Evolutionary conservation across 2,329 filamentous ascomycete species (phyloP).

Genomic region (Bimuria novae-zelandiae): DNA sequence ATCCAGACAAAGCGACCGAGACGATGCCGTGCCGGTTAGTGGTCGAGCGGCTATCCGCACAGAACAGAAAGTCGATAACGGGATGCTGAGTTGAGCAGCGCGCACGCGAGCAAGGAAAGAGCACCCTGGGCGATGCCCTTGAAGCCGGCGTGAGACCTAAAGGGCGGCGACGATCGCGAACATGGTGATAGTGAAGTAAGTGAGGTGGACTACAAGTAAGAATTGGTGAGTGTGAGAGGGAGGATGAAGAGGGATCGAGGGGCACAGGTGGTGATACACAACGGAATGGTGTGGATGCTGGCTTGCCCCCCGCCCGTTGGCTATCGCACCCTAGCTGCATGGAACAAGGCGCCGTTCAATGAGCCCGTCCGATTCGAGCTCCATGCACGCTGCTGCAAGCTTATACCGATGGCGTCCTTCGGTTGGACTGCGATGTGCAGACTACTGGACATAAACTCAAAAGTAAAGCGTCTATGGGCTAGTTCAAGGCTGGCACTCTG

Average conservation of each 20-base stretch:
- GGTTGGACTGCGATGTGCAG: slow-evolving; percentile 19
- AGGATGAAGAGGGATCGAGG: slow-evolving; percentile 20
- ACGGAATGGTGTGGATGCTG: slow-evolving; percentile 35
- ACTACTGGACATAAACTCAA: not conserved
- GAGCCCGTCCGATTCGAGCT: slow-evolving; percentile 28
- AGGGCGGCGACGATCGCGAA: slow-evolving; percentile 28
- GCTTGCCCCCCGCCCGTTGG: slow-evolving; percentile 36
- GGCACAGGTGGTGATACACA: slow-evolving; percentile 33
- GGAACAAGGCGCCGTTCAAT: slow-evolving; percentile 36
- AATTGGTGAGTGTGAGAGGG: slow-evolving; percentile 20
- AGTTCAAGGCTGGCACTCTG: no score
- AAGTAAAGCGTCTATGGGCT: slow-evolving; percentile 1
- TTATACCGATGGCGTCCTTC: slow-evolving; percentile 22
- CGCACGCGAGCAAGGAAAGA: slow-evolving; percentile 25
- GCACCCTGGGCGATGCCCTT: slow-evolving; percentile 16
- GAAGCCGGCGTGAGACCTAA: slow-evolving; percentile 25
- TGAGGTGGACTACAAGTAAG: slow-evolving; percentile 12
- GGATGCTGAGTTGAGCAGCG: slow-evolving; percentile 30
- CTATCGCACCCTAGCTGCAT: slow-evolving; percentile 20
- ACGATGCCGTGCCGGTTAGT: slow-evolving; percentile 16
- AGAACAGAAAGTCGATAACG: slow-evolving; percentile 1
- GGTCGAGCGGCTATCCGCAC: slow-evolving; percentile 5
- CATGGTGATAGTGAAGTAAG: slow-evolving; percentile 16
- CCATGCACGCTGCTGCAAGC: slow-evolving; percentile 39
- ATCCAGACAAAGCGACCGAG: slow-evolving; percentile 8